Evolutionary conservation across 2,329 filamentous ascomycete species (phyloP), one percentile per base, ranked within the genome.

Genomic region (Cyclaneusma minus): DNA sequence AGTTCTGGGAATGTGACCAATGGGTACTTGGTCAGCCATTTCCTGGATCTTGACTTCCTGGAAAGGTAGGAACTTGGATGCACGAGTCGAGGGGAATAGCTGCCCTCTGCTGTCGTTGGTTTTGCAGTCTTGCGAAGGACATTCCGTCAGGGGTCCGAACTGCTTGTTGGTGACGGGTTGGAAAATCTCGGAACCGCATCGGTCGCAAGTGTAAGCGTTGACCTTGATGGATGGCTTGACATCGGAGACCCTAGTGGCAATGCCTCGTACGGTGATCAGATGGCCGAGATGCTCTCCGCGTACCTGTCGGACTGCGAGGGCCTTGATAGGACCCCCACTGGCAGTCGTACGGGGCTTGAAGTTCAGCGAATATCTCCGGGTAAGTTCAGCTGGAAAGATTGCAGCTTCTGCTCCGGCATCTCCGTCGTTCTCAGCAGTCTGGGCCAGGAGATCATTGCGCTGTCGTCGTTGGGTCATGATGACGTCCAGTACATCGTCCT

Each of bases 1-100:
- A 30, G 83, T 83, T 32, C 89, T 72, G 16, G 89, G 89, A 42
- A 98, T 98, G 49, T 98, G 89, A 26, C 89, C 89, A 36, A 98
- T 91, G 6, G 89, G 89, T 0, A 98, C 89, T 51, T 98, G 89
- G 49, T 98, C 89, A n/a, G 89, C 84, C 72, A 95, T 82, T 50
- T 98, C 89, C 54, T 98, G 89, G 30, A 98, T 84, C 58, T 95
- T 95, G 54, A 95, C 73, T 53, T 98, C 89, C 52, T 98, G 89
- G 60, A 98, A 98, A 3, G 89, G 84, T 44, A 93, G 58, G 47
- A 95, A 98, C 45, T 95, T 98, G 27, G 85, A 94, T 1, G 87
- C 89, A 42, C 89, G 70, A n/a, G 85, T 91, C 1, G 87, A 94
- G 19, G 91, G 71, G 50, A 92, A 87, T 20, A 98, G 66, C 50